These are phyloP conservation scores for Ephemerocybe angulata DNA, from an alignment of 768 basidiomycete genomes.

Conservation along the genomic window DNA sequence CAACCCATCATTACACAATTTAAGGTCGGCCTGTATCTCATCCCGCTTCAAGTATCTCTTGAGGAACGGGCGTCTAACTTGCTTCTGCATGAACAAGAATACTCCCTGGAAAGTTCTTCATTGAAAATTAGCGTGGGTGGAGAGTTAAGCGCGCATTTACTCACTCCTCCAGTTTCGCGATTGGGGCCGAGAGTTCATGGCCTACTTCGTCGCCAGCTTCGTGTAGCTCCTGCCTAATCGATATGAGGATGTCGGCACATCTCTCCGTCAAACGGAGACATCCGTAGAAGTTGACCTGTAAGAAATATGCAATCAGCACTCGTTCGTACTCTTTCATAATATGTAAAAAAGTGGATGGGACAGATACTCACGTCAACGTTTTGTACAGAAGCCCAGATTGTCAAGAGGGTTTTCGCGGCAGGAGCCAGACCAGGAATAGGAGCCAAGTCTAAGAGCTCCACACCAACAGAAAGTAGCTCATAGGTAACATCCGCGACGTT, in stretches of 20 bases:
- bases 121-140: neutral
- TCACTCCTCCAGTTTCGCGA: slow-evolving; percentile 43
- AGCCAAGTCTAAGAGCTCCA: slow-evolving; percentile 38
- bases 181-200: slow-evolving; percentile 42
- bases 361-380: slow-evolving; percentile 55
- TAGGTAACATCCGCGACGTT: slow-evolving; percentile 32
- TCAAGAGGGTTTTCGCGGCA: slow-evolving; percentile 44
- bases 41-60: slow-evolving; percentile 76
- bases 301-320: neutral
- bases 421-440: slow-evolving; percentile 52
- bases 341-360: neutral
- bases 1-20: slow-evolving; percentile 17
- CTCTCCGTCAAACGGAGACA: slow-evolving; percentile 60
- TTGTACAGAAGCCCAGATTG: slow-evolving; percentile 54
- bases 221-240: slow-evolving; percentile 49
- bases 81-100: slow-evolving; percentile 40
- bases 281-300: slow-evolving; percentile 51
- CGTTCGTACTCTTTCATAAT: neutral
- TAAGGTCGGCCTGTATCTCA: slow-evolving; percentile 44
- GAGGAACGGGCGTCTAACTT: slow-evolving; percentile 65
- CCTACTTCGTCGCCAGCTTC: slow-evolving; percentile 41
- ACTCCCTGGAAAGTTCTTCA: slow-evolving; percentile 9
- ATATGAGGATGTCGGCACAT: slow-evolving; percentile 54
- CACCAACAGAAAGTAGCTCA: slow-evolving; percentile 32
- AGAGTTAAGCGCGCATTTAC: slow-evolving; percentile 9